Evolutionary conservation across 1,284 basidiomycete genomes (phyloP), one percentile per base, ranked within the genome.

Genomic region (Trichosporon asahii): DNA sequence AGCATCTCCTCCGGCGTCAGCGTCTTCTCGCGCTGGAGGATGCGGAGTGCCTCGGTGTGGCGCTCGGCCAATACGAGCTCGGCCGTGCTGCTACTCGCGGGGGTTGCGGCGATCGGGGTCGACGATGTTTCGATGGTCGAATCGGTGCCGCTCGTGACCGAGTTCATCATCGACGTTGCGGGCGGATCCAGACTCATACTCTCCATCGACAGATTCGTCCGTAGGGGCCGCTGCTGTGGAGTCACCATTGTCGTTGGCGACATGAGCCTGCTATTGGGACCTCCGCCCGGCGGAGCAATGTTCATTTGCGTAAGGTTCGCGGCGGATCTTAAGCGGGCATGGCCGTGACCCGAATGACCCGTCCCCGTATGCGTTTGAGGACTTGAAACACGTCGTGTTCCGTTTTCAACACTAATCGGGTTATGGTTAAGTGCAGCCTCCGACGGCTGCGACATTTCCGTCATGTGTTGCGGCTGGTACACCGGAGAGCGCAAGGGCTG

Each of bases 1-100:
- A 80, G 72, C 57, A 79, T 31, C 67, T 80, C 79, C 21, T 80
- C 79, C 67, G 80, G 78, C 14, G 68, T 25, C 69, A 82, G 66
- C 14, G 74, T 74, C 31, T 79, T 76, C 40, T 72, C 69, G 12
- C 68, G 67, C 53, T 82, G 79, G 3, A 82, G 68, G 23, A 74
- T 73, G 3, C 77, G 31, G 18, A 82, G 73, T 5, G 79, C 80
- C 55, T 80, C 73, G 5, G 79, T 80, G 35, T 76, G 71, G 7
- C 80, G 60, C 70, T 80, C 78, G 2, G 76, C 68, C 57, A 21
- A 61, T 5, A 61, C 27, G 6, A 63, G 61, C 5, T 49, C 67
- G 8, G 67, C 61, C n/a, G 67, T 68, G 46, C 61, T 68, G 23
- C 61, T 46, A 21, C 40, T 63, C 3, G 67, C 33, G 2, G 61